Conservation (phyloP, 331 rosid species). For the Telfairia occidentalis region DNA sequence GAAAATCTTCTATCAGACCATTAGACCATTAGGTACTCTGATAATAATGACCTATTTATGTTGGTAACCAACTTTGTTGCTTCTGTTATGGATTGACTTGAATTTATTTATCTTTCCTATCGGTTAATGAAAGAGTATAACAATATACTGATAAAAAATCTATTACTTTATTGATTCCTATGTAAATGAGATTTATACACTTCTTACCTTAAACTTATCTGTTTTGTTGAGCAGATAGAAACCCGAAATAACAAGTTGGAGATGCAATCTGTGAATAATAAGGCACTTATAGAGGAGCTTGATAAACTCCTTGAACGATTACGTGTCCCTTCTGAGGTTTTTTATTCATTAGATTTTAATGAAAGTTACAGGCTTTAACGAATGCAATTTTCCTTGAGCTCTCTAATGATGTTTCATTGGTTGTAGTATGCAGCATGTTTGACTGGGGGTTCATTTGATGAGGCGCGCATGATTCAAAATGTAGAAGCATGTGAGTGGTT, state of each 20-base stretch:
- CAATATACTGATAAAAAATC: neutral
- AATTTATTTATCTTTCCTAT: neutral
- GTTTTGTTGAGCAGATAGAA: conserved; percentile 60
- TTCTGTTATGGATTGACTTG: neutral
- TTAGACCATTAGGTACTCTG: neutral
- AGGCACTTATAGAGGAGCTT: conserved; percentile 67
- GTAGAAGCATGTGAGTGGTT: conserved; percentile 91
- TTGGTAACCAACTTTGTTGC: neutral
- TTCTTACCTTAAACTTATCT: conserved; percentile 5
- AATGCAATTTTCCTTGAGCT: conserved; percentile 6
- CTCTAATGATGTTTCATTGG: conserved; percentile 30
- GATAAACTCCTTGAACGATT: conserved; percentile 76
- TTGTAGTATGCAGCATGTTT: conserved; percentile 61
- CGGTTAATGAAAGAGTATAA: neutral
- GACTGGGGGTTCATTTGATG: conserved; percentile 78
- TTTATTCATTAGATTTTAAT: conserved; percentile 12
- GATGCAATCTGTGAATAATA: conserved; percentile 78
- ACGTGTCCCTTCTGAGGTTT: conserved; percentile 81
- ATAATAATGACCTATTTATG: neutral
- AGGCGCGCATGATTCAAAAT: conserved; percentile 58
- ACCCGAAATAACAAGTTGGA: conserved; percentile 87
- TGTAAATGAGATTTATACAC: neutral
- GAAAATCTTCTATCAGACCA: neutral
- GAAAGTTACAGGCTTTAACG: conserved; percentile 10
- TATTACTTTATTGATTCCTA: neutral